Evolutionary conservation across 2,329 filamentous ascomycete species (phyloP), one percentile per base, ranked within the genome.

Genomic region (Didymella keratinophila): DNA sequence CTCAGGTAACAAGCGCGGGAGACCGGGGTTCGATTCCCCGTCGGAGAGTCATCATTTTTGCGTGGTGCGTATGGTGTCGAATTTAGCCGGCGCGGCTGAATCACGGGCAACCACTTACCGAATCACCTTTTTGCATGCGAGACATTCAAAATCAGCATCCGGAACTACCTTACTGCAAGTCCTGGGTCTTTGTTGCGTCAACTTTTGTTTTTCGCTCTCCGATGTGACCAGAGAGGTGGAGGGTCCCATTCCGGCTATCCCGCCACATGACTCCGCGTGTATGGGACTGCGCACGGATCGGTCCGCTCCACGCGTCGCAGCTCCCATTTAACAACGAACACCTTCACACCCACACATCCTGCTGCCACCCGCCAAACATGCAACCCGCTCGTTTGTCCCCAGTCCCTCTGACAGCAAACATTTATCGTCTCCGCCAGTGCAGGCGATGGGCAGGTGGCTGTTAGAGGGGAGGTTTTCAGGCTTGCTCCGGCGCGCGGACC

Each of bases 1-100:
- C 50, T 11, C 12, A 23, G 23, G 39, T 30, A 58, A 44, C 53
- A 28, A 32, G 52, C 56, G 56, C 56, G 49, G 56, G 56, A 58
- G 56, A 44, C 56, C 56, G 49, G 56, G 56, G 56, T 58, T 58
- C 56, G 56, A 58, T 58, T 58, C 56, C 56, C 56, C 49, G 56
- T 53, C 49, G 50, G 56, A 58, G 56, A 58, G 56, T 30, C 32
- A 36, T 52, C 27, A 21, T 56, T 61, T 45, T 54, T 51, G 43
- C 30, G n/a, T 30, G 41, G 21, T 39, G 43, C 28, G 42, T 7
- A 2, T 7, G 14, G 32, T n/a, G 32, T n/a, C n/a, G n/a, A n/a
- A 36, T 18, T 18, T n/a, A n/a, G 32, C 16, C 16, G 32, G 16
- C 8, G 14, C 16, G 32, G 32, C 32, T 7, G 32, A 36, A 36